phyloP scores from a whole-genome alignment of 192 early-diverging fungal genomes.

The Mortierella hygrophila region DNA sequence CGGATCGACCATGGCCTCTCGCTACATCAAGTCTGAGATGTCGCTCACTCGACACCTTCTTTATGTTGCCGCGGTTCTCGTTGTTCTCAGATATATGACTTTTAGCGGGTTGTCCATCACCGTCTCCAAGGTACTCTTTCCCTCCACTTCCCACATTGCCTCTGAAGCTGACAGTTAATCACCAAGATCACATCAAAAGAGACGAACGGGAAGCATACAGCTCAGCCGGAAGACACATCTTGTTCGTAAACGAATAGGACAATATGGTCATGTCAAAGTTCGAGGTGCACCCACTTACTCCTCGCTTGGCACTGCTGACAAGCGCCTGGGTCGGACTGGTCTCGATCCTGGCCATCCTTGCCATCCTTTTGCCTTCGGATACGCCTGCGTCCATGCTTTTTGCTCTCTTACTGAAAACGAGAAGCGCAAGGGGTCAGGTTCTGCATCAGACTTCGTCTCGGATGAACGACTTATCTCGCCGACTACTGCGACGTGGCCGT shows the following conservation, averaged over 20 bases:
- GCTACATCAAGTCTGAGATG: not conserved
- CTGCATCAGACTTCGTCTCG: not conserved
- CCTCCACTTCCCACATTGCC: not conserved
- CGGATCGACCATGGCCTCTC: not conserved
- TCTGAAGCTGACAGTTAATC: not conserved
- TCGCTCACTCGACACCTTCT: not conserved
- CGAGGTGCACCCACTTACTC: not conserved
- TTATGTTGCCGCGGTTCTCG: not conserved
- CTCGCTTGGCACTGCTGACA: not conserved
- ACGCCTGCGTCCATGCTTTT: not conserved
- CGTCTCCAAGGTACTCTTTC: not conserved
- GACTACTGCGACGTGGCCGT: not conserved
- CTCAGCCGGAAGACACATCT: not conserved
- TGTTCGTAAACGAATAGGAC: not conserved
- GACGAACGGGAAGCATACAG: not conserved
- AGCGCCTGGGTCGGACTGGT: not conserved
- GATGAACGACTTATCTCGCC: not conserved
- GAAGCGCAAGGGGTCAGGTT: not conserved
- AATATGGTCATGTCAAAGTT: not conserved
- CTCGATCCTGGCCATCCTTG: not conserved
- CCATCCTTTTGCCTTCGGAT: not conserved
- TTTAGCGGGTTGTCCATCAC: not conserved
- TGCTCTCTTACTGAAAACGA: not conserved
- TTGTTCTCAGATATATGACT: not conserved
- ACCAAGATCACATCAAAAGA: not conserved